Evolutionary conservation across 1,284 basidiomycete species (phyloP), one percentile per base, ranked within the genome.

Genomic region (Trichosporon sp.): DNA sequence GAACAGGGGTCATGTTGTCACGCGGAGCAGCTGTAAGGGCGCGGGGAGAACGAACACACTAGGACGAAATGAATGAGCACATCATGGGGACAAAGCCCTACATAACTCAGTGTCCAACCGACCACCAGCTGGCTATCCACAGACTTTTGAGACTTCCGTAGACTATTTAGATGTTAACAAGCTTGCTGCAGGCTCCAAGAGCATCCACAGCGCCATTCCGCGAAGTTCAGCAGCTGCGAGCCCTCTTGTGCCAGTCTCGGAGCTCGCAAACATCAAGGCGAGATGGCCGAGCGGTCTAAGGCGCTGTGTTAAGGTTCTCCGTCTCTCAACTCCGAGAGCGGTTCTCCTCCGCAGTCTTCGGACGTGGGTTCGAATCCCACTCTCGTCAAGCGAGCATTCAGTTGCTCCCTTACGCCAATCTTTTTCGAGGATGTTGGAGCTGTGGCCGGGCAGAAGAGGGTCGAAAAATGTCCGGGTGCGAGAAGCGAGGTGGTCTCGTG

Each of bases 331-430:
- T n/a, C 29, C 56, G 56, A 58, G 53, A 60, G 56, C 29, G 18
- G 56, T 31, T 18, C 15, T 60, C 53, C 56, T 65, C 68, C 68
- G 73, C 70, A 74, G 77, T 78, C 77, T 78, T 78, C 77, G 78
- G 77, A 76, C 78, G 78, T 79, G 78, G 78, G 78, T 79, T 79
- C 78, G 78, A 79, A 79, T 79, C 78, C 78, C 78, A 79, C 77
- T 76, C 70, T 69, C 68, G 68, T 69, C 68, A 69, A 29, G 18
- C 34, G 67, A 38, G 67, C 35, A 68, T 65, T 68, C 38, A 65
- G 27, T 32, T 60, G 27, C 56, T 60, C 56, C 56, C 56, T 60
- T 60, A 60, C 27, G 56, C 56, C 56, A n/a, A 58, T 8, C 56
- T 60, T 60, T 60, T 60, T 60, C 56, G 56, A n/a, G 12, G 13